Percentiles rank a stretch among this genome's conserved stretches.
Evolutionary conservation across 495 filamentous ascomycete genomes (phyloP).

Genomic region (Hyphodiscus hymeniophilus): DNA sequence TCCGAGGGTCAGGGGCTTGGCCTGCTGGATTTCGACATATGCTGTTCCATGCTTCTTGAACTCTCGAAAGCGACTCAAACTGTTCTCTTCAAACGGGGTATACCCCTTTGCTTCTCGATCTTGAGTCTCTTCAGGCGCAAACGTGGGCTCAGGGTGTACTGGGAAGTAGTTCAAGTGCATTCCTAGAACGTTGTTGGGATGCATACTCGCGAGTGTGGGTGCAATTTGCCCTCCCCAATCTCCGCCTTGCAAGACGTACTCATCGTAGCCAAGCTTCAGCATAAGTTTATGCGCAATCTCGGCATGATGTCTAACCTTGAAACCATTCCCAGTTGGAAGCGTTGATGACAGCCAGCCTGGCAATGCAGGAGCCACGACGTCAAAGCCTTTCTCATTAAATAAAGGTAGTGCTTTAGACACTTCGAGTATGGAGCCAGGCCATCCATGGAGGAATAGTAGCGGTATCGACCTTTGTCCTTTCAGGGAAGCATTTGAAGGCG

Average conservation of each 20-base stretch:
- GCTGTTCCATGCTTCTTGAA: conserved; percentile 23
- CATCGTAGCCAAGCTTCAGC: conserved; percentile 52
- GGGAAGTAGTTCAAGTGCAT: conserved; percentile 37
- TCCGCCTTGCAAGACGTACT: conserved; percentile 62
- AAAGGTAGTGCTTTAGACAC: conserved; percentile 46
- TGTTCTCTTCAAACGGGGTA: conserved; percentile 5
- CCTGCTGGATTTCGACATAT: conserved; percentile 25
- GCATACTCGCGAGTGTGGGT: conserved; percentile 44
- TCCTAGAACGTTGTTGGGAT: conserved; percentile 48
- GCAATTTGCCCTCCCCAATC: conserved; percentile 63
- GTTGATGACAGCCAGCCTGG: conserved; percentile 59
- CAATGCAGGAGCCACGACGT: conserved; percentile 59
- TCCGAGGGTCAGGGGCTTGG: conserved; percentile 57
- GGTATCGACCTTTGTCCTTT: too few species aligned
- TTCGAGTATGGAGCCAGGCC: conserved; percentile 65
- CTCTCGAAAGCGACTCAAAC: conserved; percentile 19
- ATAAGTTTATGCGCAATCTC: conserved; percentile 55
- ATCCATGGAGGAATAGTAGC: conserved; percentile 52
- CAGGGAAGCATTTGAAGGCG: too few species aligned
- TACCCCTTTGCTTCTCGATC: too few species aligned
- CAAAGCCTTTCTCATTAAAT: conserved; percentile 38
- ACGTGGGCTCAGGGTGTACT: background rate
- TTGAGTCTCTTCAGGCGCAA: conserved; percentile 9
- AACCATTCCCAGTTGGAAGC: conserved; percentile 33
- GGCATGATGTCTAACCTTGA: conserved; percentile 46